Conservation (phyloP, 2,329 filamentous ascomycete genomes). For the Alternaria rosae region DNA sequence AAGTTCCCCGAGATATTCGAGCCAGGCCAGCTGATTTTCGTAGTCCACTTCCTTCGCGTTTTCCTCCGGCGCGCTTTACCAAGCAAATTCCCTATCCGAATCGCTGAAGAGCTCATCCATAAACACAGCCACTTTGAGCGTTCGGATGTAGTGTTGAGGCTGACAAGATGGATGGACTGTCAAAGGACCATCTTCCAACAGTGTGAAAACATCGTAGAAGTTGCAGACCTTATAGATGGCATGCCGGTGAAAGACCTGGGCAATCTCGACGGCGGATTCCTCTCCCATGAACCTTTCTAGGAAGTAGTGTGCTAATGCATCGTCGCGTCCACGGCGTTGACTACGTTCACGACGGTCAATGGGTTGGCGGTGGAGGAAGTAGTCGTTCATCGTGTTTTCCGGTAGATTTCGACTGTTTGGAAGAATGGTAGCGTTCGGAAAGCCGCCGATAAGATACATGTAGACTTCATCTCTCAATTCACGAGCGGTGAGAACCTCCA, state of each 20-base stretch:
- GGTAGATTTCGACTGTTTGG: not conserved
- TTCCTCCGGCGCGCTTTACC: not conserved
- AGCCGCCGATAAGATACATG: not conserved
- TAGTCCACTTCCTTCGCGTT: not conserved
- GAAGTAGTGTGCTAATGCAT: not conserved
- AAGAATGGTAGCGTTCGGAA: not conserved
- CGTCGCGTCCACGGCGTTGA: not conserved
- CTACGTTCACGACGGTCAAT: not conserved
- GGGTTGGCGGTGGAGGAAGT: not conserved
- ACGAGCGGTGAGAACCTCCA: not conserved
- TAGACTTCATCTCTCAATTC: not conserved
- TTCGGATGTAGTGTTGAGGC: not conserved
- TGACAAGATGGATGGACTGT: not conserved
- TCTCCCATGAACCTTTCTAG: not conserved
- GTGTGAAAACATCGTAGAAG: not conserved
- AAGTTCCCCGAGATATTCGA: not conserved
- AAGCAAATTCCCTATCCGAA: too few species aligned
- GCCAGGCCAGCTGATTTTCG: not conserved
- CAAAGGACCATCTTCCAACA: not conserved
- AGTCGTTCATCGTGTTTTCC: not conserved
- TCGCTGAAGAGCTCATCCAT: too few species aligned
- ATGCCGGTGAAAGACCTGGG: not conserved
- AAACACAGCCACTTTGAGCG: not conserved
- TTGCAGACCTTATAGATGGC: not conserved
- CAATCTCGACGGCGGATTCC: not conserved